A percentile compares a stretch with the other conserved stretches of the same genome.
These are phyloP conservation scores for Lachnellula hyalina DNA, from an alignment of 2,329 filamentous ascomycete species.

Conservation along the genomic window DNA sequence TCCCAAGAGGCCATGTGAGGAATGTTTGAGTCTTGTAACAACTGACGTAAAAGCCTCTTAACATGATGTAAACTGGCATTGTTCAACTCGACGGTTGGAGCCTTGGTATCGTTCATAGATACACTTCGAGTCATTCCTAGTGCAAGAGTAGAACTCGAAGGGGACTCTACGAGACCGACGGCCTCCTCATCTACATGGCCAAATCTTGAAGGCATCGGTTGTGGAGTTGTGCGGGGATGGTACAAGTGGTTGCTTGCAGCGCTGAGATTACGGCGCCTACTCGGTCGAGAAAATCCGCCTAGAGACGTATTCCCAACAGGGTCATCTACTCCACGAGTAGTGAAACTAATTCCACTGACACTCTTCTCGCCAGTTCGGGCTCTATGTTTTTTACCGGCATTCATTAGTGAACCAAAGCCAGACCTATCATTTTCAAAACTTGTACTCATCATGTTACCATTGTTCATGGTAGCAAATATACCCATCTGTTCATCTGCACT, in stretches of 20 bases:
- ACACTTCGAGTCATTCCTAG: slow-evolving; percentile 67
- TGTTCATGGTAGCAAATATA: slow-evolving; percentile 72
- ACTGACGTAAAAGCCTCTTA: slow-evolving; percentile 74
- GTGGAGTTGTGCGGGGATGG: slow-evolving; percentile 66
- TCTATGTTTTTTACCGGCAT: slow-evolving; percentile 69
- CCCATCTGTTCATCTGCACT: slow-evolving; percentile 90
- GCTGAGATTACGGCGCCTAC: slow-evolving; percentile 76
- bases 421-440: slow-evolving; percentile 68
- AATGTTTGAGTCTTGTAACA: slow-evolving; percentile 72
- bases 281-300: slow-evolving; percentile 54
- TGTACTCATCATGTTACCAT: slow-evolving; percentile 55
- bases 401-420: slow-evolving; percentile 66
- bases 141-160: slow-evolving; percentile 17
- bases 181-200: slow-evolving; percentile 29
- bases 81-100: slow-evolving; percentile 78
- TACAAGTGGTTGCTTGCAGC: slow-evolving; percentile 66
- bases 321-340: slow-evolving; percentile 62
- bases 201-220: slow-evolving; percentile 45
- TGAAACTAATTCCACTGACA: slow-evolving; percentile 63
- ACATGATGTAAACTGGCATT: slow-evolving; percentile 85
- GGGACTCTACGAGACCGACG: slow-evolving; percentile 14
- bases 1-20: slow-evolving; percentile 77
- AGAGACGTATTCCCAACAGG: slow-evolving; percentile 50
- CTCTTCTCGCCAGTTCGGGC: slow-evolving; percentile 69
- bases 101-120: slow-evolving; percentile 70